Conservation (phyloP, 768 basidiomycete species). For the Cyathus striatus region DNA sequence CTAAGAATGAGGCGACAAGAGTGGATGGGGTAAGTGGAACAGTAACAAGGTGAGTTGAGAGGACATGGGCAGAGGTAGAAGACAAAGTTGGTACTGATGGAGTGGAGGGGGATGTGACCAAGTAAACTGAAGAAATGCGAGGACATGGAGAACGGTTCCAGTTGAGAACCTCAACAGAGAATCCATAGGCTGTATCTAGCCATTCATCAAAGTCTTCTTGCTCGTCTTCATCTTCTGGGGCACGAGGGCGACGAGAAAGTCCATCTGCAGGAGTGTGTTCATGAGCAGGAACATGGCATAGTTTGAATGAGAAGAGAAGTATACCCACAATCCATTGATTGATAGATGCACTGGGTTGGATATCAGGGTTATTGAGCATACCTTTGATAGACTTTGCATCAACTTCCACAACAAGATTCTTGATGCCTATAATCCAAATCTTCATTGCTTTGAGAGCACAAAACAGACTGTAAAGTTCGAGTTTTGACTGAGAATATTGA, state of each 20-base stretch:
- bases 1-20: neutral
- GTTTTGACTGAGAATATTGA: constrained; percentile 30
- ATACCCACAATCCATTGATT: constrained; percentile 39
- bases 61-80: neutral
- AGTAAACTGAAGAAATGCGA: neutral
- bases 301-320: constrained; percentile 27
- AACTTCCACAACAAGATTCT: constrained; percentile 26
- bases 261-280: constrained; percentile 11
- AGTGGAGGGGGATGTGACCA: no score
- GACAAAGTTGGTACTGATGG: no score
- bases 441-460: constrained; percentile 11
- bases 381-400: constrained; percentile 35
- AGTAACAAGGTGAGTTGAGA: neutral
- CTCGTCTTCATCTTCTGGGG: constrained; percentile 1
- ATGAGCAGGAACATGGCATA: constrained; percentile 30
- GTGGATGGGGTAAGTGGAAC: neutral
- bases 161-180: constrained; percentile 2
- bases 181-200: constrained; percentile 3
- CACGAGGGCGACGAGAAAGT: constrained; percentile 2
- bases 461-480: constrained; percentile 32
- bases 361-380: constrained; percentile 34
- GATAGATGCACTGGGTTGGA: constrained; percentile 28
- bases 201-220: constrained; percentile 2
- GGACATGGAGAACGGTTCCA: neutral
- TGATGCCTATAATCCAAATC: constrained; percentile 11